Evolutionary conservation across 768 basidiomycete genomes (phyloP).

Genomic region (Lactarius trivialis): DNA sequence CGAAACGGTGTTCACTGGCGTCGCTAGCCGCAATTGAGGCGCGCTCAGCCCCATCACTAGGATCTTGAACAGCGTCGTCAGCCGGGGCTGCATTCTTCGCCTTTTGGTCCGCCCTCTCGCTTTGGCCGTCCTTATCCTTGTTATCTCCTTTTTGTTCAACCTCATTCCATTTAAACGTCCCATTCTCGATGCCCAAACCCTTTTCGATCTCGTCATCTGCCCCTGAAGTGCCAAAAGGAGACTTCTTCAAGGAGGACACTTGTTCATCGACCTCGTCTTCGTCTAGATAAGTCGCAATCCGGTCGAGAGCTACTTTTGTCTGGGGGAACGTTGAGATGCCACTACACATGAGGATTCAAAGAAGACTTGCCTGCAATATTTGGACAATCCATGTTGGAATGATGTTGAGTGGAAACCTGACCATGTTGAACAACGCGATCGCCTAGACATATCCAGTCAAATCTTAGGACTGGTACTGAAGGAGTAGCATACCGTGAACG

Average conservation of each 20-base stretch:
- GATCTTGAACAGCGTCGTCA: conserved; percentile 17
- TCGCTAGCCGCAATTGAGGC: conserved; percentile 19
- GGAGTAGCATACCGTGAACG: conserved; percentile 65
- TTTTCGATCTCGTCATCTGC: conserved; percentile 25
- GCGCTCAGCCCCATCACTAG: conserved; percentile 25
- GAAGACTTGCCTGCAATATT: conserved; percentile 46
- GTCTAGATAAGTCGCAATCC: conserved; percentile 52
- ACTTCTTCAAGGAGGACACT: conserved; percentile 49
- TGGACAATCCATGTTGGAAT: conserved; percentile 78
- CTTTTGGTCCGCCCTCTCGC: conserved; percentile 22
- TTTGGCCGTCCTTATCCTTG: conserved; percentile 26
- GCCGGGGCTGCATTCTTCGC: conserved; percentile 4
- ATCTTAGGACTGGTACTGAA: not conserved
- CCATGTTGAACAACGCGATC: conserved; percentile 81
- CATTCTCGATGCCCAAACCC: conserved; percentile 44
- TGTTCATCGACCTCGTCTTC: conserved; percentile 59
- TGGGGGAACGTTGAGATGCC: conserved; percentile 24
- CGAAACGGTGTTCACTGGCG: conserved; percentile 46
- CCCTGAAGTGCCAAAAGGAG: conserved; percentile 24
- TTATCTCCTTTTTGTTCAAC: conserved; percentile 33
- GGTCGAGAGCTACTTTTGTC: conserved; percentile 50
- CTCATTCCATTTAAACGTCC: conserved; percentile 53
- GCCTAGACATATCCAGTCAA: conserved; percentile 35
- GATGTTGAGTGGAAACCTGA: conserved; percentile 69
- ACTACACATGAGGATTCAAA: not conserved